Percentiles rank a stretch among this genome's conserved stretches.
Conservation (phyloP, 2,329 filamentous ascomycete genomes). For the Tolypocladium album region DNA sequence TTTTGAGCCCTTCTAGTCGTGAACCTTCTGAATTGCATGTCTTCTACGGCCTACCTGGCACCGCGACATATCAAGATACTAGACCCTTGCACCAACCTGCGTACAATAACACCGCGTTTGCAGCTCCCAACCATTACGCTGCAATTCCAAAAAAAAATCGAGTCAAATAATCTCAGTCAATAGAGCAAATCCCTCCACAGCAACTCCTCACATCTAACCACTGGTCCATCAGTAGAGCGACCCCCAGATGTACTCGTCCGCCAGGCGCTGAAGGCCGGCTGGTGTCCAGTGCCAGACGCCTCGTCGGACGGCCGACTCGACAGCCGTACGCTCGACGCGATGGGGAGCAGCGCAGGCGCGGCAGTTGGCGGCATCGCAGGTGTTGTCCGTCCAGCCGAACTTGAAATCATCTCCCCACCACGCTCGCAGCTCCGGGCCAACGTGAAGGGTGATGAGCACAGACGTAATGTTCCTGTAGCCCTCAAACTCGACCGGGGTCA, state of each 20-base stretch:
- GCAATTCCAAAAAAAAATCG: conserved; percentile 24
- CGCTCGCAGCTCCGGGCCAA: conserved; percentile 24
- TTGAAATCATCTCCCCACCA: conserved; percentile 32
- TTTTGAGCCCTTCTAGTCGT: no score
- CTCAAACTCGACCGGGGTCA: conserved; percentile 23
- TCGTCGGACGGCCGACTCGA: conserved; percentile 17
- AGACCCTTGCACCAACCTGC: conserved; percentile 12
- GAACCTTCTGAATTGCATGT: not conserved
- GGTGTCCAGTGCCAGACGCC: conserved; percentile 24
- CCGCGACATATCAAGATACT: conserved; percentile 10
- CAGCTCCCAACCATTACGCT: conserved; percentile 19
- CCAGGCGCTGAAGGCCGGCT: conserved; percentile 18
- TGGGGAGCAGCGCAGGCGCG: conserved; percentile 16
- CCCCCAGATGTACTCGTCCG: conserved; percentile 19
- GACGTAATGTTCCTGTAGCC: conserved; percentile 28
- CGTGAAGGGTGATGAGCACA: conserved; percentile 24
- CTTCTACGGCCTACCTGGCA: conserved; percentile 2
- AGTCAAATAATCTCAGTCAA: conserved; percentile 20
- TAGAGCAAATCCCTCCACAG: conserved; percentile 17
- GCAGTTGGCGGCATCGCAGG: conserved; percentile 25
- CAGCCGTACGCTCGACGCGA: conserved; percentile 19
- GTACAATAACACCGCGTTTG: conserved; percentile 18
- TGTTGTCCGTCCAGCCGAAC: conserved; percentile 30
- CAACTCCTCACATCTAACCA: conserved; percentile 13
- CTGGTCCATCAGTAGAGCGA: conserved; percentile 15